phyloP scores from a whole-genome alignment of 345 rosid species.

The Eucalyptus erythrocorys region DNA sequence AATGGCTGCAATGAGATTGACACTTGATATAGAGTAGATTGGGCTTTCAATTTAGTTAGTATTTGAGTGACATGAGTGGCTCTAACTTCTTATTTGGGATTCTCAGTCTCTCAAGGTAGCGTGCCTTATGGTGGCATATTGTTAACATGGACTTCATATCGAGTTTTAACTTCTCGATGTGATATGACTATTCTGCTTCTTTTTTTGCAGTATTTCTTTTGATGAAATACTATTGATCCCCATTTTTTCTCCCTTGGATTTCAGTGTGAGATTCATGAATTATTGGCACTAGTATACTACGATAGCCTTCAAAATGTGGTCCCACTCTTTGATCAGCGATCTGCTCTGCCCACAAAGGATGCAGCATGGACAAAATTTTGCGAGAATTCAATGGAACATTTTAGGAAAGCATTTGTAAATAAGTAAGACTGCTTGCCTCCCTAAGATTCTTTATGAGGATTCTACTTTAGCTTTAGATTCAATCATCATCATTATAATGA shows the following conservation, averaged over 20 bases:
- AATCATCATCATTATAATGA: background rate
- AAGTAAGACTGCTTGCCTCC: slow-evolving; percentile 29
- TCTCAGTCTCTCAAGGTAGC: background rate
- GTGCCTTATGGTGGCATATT: background rate
- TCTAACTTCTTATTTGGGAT: background rate
- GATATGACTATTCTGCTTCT: background rate
- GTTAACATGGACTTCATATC: background rate
- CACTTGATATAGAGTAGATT: background rate
- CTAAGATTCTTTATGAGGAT: background rate
- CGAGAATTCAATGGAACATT: slow-evolving; percentile 82
- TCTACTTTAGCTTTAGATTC: background rate
- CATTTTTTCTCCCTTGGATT: slow-evolving; percentile 5
- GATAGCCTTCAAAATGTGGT: slow-evolving; percentile 99
- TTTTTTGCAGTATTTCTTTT: background rate
- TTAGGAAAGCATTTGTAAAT: slow-evolving; percentile 72
- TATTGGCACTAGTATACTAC: slow-evolving; percentile 91
- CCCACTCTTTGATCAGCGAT: slow-evolving; percentile 83
- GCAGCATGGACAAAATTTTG: slow-evolving; percentile 63
- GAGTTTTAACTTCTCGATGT: background rate
- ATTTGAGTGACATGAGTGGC: background rate
- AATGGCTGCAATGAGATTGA: background rate
- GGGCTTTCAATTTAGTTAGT: background rate
- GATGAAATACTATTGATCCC: background rate
- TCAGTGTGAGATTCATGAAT: slow-evolving; percentile 88
- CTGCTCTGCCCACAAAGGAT: slow-evolving; percentile 69